Evolutionary conservation across 2,329 filamentous ascomycete genomes (phyloP), one percentile per base, ranked within the genome.

Genomic region (Colletotrichum abscissum): DNA sequence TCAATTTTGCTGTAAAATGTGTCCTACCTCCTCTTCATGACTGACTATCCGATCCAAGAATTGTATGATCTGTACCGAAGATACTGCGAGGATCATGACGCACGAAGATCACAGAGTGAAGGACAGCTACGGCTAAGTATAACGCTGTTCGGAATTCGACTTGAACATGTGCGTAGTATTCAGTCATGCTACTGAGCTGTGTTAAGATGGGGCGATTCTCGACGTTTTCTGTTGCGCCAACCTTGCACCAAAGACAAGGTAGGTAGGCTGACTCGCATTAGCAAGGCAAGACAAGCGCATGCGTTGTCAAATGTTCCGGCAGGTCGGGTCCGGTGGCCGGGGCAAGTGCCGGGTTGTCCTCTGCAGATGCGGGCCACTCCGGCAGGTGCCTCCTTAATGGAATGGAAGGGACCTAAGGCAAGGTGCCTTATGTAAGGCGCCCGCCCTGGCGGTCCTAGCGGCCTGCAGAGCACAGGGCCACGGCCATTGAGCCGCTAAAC

Each of bases 401-500:
- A 42, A 42, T 42, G 35, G 35, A 42, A 42, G 35, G 35, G 35
- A 42, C 35, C 5, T 42, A 16, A 42, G 35, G 35, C 35, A 42
- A 42, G 35, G 35, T 30, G 5, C 66, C 66, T 73, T 73, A 73
- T 65, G 67, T 71, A 73, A 73, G 67, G 67, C 30, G 19, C 49
- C 65, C 42, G 35, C 35, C 35, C 35, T 42, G 2, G 24, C 28
- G 60, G 28, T 28, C 33, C 38, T 63, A 33, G 30, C 57, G 58
- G 67, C 24, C 72, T 77, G 76, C 74, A 76, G 69, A 57, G 78
- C 79, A 79, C 78, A 76, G 79, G 79, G 78, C 78, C 70, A 59
- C 33, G 58, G 70, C 76, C 68, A 76, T 74, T 77, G 77, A 77
- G 75, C 77, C 67, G 66, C 66, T 56, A 52, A 38, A 56, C 52